Conservation (phyloP, 257 asterid genomes). For the Scutellaria baicalensis region DNA sequence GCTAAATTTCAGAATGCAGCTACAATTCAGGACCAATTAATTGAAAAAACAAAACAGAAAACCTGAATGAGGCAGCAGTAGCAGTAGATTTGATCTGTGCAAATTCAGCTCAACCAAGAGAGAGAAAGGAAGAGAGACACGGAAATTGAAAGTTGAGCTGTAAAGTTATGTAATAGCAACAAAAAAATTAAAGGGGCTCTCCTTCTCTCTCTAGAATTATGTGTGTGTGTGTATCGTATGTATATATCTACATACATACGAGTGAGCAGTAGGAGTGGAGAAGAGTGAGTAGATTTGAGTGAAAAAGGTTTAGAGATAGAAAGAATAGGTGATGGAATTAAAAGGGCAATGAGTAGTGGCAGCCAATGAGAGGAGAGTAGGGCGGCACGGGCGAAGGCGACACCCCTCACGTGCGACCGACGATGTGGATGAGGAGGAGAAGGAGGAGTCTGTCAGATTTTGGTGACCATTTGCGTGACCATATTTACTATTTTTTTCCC, state of each 20-base stretch:
- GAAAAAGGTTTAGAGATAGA: constrained; percentile 17
- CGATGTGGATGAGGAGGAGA: constrained; percentile 12
- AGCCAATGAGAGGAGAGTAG: constrained; percentile 19
- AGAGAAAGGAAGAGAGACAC: constrained; percentile 11
- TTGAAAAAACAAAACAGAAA: not conserved
- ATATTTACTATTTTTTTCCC: constrained; percentile 13
- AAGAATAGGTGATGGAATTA: constrained; percentile 12
- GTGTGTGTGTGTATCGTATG: not conserved
- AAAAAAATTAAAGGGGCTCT: constrained; percentile 24
- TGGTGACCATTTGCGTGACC: constrained; percentile 15
- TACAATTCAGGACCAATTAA: not conserved
- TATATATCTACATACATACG: not conserved
- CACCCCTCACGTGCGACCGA: constrained; percentile 46
- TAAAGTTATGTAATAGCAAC: constrained; percentile 45
- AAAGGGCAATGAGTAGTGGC: constrained; percentile 8
- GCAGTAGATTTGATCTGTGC: constrained; percentile 45
- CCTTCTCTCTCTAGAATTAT: constrained; percentile 35
- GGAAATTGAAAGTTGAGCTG: constrained; percentile 43
- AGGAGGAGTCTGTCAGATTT: no score
- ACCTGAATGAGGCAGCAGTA: constrained; percentile 30
- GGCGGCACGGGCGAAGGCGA: constrained; percentile 36
- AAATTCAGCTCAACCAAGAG: constrained; percentile 26
- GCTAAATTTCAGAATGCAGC: constrained; percentile 11
- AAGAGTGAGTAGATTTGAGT: constrained; percentile 15
- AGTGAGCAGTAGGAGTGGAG: constrained; percentile 14